Evolutionary conservation across 257 asterid species (phyloP).

Genomic region (Lantana camara): DNA sequence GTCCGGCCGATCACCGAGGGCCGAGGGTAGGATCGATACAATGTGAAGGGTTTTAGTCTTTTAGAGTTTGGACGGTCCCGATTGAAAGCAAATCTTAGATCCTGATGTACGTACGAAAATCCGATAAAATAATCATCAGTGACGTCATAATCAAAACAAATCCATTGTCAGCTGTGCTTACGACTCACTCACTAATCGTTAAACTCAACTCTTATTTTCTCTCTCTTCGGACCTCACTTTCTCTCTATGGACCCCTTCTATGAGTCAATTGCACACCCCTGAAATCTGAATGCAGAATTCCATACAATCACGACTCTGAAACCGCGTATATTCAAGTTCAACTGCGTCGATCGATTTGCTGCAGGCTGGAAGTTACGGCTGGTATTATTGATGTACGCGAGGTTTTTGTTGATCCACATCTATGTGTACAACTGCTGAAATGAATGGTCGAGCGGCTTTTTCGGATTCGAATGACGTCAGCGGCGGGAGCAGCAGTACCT

Average conservation of each 20-base stretch:
- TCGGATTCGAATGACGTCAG: conserved; percentile 73
- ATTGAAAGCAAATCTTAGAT: conserved; percentile 1
- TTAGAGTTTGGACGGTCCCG: background rate
- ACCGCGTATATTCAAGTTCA: background rate
- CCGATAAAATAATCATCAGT: background rate
- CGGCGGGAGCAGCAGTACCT: conserved; percentile 68
- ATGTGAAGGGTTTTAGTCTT: too few relatives aligned
- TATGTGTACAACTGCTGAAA: conserved; percentile 22
- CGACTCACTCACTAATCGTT: background rate
- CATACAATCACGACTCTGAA: background rate
- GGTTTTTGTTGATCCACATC: conserved; percentile 6
- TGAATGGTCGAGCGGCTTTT: conserved; percentile 53
- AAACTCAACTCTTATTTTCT: conserved; percentile 4
- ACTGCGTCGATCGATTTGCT: background rate
- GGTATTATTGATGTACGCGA: conserved; percentile 22
- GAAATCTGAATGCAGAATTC: background rate
- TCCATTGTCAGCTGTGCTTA: background rate
- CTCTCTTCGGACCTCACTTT: conserved; percentile 43
- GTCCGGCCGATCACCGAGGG: too few relatives aligned
- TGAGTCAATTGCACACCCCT: background rate
- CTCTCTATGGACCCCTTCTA: conserved; percentile 10
- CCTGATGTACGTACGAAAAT: background rate
- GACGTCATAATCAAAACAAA: background rate
- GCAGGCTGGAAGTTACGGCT: background rate
- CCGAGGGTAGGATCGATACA: too few relatives aligned